Evolutionary conservation across 169 alveolate species (phyloP).

Genomic region (Eimeria necatrix): DNA sequence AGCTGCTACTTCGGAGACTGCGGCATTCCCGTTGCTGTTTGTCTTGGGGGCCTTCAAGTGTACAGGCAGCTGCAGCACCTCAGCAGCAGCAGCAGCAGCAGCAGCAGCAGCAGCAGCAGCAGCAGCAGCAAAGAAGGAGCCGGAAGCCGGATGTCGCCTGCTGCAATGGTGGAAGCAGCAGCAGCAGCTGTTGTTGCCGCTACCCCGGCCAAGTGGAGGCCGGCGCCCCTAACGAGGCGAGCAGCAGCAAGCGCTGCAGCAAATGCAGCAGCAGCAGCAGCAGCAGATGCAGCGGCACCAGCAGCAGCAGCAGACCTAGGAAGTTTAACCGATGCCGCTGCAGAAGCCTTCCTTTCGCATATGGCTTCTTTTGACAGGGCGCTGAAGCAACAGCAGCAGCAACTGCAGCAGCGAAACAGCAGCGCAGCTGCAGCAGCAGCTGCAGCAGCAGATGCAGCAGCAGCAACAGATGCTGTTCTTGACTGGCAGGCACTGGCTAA

Average conservation of each 20-base stretch:
- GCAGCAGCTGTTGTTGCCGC: not conserved
- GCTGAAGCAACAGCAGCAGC: not conserved
- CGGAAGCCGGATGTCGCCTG: not conserved
- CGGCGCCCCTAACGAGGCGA: not conserved
- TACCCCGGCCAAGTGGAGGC: not conserved
- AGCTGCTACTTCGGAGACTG: constrained; percentile 1
- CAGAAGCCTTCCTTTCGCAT: not conserved
- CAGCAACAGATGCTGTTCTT: not conserved
- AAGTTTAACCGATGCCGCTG: not conserved
- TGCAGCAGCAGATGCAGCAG: not conserved
- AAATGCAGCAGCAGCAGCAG: not conserved
- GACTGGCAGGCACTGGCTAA: not conserved
- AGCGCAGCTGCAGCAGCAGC: not conserved
- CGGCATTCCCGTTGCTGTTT: not conserved
- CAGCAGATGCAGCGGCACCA: not conserved
- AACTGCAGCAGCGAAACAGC: not conserved
- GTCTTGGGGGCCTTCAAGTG: not conserved
- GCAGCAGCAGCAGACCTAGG: not conserved
- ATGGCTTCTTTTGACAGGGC: not conserved
- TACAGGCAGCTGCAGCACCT: not conserved
- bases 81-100: not conserved
- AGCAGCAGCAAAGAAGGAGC: too few species aligned
- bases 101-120: not conserved
- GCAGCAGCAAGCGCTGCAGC: not conserved
- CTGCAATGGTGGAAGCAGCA: not conserved